Evolutionary conservation across 2,329 filamentous ascomycete genomes (phyloP).

Genomic region (Dryadomyces sulphureus): DNA sequence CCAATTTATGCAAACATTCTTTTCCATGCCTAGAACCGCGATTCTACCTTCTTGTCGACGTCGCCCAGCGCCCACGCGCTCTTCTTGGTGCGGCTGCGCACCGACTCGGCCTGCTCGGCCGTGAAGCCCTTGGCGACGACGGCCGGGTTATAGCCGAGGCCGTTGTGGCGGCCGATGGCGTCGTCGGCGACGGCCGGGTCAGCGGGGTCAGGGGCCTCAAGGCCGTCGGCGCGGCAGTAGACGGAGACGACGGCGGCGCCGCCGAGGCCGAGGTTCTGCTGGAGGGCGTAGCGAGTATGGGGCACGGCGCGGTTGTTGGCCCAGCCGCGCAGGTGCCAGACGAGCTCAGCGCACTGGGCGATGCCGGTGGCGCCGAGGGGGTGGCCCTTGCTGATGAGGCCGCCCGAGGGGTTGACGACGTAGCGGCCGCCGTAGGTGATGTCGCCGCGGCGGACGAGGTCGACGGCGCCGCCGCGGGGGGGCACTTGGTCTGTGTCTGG

Average conservation of each 20-base stretch:
- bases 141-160: conserved; percentile 82
- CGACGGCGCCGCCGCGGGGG: conserved; percentile 69
- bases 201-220: conserved; percentile 30
- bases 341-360: conserved; percentile 85
- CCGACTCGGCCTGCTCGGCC: conserved; percentile 52
- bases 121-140: conserved; percentile 83
- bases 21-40: conserved; percentile 15
- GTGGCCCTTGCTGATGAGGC: conserved; percentile 91
- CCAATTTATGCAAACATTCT: background rate
- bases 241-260: conserved; percentile 85
- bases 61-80: conserved; percentile 71
- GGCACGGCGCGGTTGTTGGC: conserved; percentile 71
- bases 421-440: conserved; percentile 81
- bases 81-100: conserved; percentile 50
- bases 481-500: conserved; percentile 43
- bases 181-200: conserved; percentile 37
- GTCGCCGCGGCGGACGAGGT: conserved; percentile 72
- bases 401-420: conserved; percentile 85
- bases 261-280: conserved; percentile 87
- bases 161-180: conserved; percentile 49
- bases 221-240: conserved; percentile 71
- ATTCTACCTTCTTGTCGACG: conserved; percentile 55
- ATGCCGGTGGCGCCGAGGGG: conserved; percentile 89
- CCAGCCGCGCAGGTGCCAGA: conserved; percentile 93
- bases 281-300: conserved; percentile 58